A percentile compares a stretch with the other conserved stretches of the same genome.
These are phyloP conservation scores for Diaporthe amygdali DNA, from an alignment of 2,329 filamentous ascomycete species.

Conservation along the genomic window DNA sequence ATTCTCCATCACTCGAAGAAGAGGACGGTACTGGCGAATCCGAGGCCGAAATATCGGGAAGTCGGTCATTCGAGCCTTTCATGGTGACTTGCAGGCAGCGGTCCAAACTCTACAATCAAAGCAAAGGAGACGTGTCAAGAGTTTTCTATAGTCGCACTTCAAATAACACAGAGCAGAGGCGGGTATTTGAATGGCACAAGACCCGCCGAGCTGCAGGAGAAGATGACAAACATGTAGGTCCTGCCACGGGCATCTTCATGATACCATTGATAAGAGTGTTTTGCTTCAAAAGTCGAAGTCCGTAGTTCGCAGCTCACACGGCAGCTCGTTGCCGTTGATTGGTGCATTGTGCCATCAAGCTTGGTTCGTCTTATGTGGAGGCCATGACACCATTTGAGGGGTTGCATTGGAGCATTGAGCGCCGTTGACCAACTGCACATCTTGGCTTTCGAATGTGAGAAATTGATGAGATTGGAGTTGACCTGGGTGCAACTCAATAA, in stretches of 20 bases:
- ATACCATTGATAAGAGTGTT: constrained; percentile 18
- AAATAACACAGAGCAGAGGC: not conserved
- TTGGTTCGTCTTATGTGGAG: constrained; percentile 20
- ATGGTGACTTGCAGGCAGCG: not conserved
- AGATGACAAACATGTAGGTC: not conserved
- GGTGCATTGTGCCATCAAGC: not conserved
- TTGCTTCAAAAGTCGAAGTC: not conserved
- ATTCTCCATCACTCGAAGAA: not conserved
- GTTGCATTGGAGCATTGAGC: not conserved
- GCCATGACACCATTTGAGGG: constrained; percentile 24
- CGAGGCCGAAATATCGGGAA: not conserved
- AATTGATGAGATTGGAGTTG: not conserved
- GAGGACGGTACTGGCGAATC: not conserved
- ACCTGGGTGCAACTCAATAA: not conserved
- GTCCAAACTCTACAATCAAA: not conserved
- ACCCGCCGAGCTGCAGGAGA: not conserved
- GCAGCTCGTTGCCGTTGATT: constrained; percentile 5
- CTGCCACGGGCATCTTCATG: not conserved
- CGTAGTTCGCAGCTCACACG: not conserved
- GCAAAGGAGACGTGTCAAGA: not conserved
- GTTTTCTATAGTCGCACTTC: rapidly evolving
- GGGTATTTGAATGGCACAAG: not conserved
- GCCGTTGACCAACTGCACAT: not conserved
- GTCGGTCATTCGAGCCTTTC: not conserved
- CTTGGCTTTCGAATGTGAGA: not conserved